phyloP scores from a whole-genome alignment of 495 filamentous ascomycete species.

The Cercophora samala region DNA sequence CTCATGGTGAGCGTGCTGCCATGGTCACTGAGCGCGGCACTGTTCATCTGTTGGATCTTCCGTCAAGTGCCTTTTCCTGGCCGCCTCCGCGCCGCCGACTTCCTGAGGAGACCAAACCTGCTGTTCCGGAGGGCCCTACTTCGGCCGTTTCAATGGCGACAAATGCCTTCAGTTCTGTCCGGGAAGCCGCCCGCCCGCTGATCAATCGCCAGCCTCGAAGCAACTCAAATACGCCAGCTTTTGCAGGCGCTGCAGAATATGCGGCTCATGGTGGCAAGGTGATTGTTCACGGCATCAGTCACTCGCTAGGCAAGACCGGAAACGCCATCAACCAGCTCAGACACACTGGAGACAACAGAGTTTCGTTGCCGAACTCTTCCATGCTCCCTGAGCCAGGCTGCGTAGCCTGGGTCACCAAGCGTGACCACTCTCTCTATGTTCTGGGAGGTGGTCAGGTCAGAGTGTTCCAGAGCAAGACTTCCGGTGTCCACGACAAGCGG shows the following conservation, averaged over 20 bases:
- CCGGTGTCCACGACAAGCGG: constrained; percentile 38
- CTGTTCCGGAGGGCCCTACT: constrained; percentile 38
- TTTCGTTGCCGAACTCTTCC: constrained; percentile 63
- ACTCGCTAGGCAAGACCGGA: constrained; percentile 77
- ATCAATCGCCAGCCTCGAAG: constrained; percentile 49
- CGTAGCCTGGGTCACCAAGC: constrained; percentile 54
- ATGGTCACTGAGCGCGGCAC: constrained; percentile 92
- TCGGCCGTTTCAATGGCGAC: constrained; percentile 55
- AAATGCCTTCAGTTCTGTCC: constrained; percentile 64
- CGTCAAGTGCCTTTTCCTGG: constrained; percentile 81
- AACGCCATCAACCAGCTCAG: constrained; percentile 75
- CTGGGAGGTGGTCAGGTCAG: constrained; percentile 60
- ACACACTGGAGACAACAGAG: constrained; percentile 78
- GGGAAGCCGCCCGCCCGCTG: constrained; percentile 50
- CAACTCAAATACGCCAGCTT: constrained; percentile 41
- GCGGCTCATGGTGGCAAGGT: constrained; percentile 71
- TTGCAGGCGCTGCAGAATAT: constrained; percentile 57
- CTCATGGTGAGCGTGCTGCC: constrained; percentile 74
- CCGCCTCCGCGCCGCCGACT: constrained; percentile 71
- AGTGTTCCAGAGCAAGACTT: constrained; percentile 61
- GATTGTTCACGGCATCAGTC: constrained; percentile 76
- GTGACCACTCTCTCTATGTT: constrained; percentile 53
- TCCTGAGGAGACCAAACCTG: constrained; percentile 39
- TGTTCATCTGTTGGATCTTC: constrained; percentile 83
- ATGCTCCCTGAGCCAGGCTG: constrained; percentile 48